Evolutionary conservation across 2,329 filamentous ascomycete species (phyloP).

Genomic region (Cordyceps javanica): DNA sequence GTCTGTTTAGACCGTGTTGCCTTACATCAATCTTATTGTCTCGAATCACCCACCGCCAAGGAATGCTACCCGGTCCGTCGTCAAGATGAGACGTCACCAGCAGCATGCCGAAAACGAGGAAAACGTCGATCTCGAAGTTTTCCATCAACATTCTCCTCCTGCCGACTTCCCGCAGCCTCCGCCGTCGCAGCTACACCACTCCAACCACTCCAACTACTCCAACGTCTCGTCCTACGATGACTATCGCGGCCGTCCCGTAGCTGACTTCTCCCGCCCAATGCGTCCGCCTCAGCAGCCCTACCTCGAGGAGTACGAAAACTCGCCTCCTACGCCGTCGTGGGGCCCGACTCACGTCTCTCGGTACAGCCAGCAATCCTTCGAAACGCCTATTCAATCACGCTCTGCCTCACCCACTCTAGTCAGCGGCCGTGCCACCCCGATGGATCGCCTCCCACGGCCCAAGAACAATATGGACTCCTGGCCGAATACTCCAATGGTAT

Average conservation of each 20-base stretch:
- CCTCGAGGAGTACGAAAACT: slow-evolving; percentile 20
- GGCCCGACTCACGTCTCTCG: slow-evolving; percentile 13
- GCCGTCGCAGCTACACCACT: slow-evolving; percentile 22
- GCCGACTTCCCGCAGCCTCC: not conserved
- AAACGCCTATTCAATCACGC: slow-evolving; percentile 17
- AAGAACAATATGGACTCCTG: slow-evolving; percentile 20
- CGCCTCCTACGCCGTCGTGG: slow-evolving; percentile 15
- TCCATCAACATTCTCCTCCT: slow-evolving; percentile 12
- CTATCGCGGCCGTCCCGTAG: slow-evolving; percentile 22
- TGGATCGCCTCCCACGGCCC: slow-evolving; percentile 16
- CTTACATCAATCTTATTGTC: slow-evolving; percentile 6
- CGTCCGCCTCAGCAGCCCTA: slow-evolving; percentile 15
- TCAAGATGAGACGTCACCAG: slow-evolving; percentile 13
- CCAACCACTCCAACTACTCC: slow-evolving; percentile 20
- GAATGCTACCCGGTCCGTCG: slow-evolving; percentile 7
- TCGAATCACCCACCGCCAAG: not conserved
- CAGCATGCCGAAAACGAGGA: slow-evolving; percentile 11
- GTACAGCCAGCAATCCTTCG: slow-evolving; percentile 16
- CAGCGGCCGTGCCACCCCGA: slow-evolving; percentile 22
- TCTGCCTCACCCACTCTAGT: slow-evolving; percentile 25
- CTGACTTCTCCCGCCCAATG: slow-evolving; percentile 19
- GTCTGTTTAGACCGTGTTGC: not conserved
- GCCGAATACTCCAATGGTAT: slow-evolving; percentile 22
- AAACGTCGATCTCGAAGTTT: slow-evolving; percentile 14
- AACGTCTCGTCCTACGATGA: slow-evolving; percentile 24